phyloP scores from a whole-genome alignment of 129 eudicot species.

The Saussurea involucrata region DNA sequence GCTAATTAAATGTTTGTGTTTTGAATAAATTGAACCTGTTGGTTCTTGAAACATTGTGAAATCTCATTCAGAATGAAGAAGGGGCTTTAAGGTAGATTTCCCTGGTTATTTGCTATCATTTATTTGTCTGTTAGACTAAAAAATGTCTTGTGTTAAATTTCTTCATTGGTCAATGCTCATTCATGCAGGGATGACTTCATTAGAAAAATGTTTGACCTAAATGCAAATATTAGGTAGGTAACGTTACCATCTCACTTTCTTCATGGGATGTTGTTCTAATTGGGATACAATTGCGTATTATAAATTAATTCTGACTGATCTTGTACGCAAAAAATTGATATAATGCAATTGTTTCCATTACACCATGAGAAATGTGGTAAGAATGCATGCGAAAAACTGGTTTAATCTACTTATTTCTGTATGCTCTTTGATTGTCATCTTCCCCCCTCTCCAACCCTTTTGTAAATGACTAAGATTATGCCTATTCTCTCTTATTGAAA shows the following conservation, averaged over 20 bases:
- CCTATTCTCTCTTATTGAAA: neutral
- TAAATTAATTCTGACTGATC: neutral
- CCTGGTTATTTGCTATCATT: neutral
- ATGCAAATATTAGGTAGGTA: slow-evolving; percentile 55
- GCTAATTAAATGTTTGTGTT: slow-evolving; percentile 11
- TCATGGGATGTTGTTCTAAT: neutral
- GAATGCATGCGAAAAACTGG: neutral
- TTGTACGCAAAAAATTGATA: neutral
- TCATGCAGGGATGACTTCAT: slow-evolving; percentile 65
- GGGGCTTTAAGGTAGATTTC: too few species aligned
- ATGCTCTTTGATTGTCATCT: neutral
- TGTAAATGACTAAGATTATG: neutral
- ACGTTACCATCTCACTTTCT: neutral
- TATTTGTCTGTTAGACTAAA: neutral
- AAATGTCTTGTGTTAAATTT: neutral
- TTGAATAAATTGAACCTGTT: too few species aligned
- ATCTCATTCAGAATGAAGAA: too few species aligned
- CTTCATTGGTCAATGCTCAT: neutral
- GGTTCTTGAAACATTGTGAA: too few species aligned
- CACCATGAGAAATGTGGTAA: neutral
- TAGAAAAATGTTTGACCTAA: slow-evolving; percentile 61
- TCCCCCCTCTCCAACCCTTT: slow-evolving; percentile 1
- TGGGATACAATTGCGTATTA: neutral
- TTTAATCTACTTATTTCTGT: neutral
- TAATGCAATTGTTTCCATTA: slow-evolving; percentile 2